phyloP scores from a whole-genome alignment of 345 rosid species.

The Brassica rapa region DNA sequence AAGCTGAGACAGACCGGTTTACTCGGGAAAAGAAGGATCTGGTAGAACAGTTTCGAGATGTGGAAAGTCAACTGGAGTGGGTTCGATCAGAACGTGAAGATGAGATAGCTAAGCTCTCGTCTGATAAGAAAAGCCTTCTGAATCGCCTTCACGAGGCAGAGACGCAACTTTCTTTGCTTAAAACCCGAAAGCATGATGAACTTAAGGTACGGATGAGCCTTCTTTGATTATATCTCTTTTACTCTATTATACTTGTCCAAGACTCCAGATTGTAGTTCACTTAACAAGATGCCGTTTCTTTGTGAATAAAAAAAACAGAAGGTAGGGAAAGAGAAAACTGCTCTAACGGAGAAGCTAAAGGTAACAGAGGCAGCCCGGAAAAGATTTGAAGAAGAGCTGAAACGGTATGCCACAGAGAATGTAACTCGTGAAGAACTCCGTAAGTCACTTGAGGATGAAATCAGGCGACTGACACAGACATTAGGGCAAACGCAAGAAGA shows the following conservation, averaged over 20 bases:
- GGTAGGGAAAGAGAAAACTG: conserved; percentile 89
- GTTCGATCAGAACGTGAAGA: conserved; percentile 90
- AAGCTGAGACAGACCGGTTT: conserved; percentile 81
- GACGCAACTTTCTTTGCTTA: conserved; percentile 76
- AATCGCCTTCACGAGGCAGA: conserved; percentile 97
- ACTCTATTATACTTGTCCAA: not conserved
- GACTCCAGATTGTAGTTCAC: conserved; percentile 18
- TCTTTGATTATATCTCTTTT: conserved; percentile 16
- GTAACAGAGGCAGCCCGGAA: conserved; percentile 84
- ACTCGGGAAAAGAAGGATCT: conserved; percentile 85
- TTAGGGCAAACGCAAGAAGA: conserved; percentile 94
- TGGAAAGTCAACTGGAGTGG: conserved; percentile 98
- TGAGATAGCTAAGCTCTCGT: conserved; percentile 63
- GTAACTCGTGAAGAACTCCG: conserved; percentile 82
- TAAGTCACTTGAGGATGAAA: conserved; percentile 87
- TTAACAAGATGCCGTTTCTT: conserved; percentile 7
- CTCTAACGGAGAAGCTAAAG: conserved; percentile 88
- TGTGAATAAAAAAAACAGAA: conserved; percentile 54
- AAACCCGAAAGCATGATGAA: conserved; percentile 93
- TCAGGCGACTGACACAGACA: conserved; percentile 77
- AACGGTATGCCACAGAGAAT: conserved; percentile 82
- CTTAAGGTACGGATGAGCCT: conserved; percentile 64
- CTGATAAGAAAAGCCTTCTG: conserved; percentile 81
- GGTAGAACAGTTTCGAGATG: conserved; percentile 79
- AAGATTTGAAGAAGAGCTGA: conserved; percentile 91